phyloP scores from a whole-genome alignment of 495 filamentous ascomycete species.

The Neurospora terricola region DNA sequence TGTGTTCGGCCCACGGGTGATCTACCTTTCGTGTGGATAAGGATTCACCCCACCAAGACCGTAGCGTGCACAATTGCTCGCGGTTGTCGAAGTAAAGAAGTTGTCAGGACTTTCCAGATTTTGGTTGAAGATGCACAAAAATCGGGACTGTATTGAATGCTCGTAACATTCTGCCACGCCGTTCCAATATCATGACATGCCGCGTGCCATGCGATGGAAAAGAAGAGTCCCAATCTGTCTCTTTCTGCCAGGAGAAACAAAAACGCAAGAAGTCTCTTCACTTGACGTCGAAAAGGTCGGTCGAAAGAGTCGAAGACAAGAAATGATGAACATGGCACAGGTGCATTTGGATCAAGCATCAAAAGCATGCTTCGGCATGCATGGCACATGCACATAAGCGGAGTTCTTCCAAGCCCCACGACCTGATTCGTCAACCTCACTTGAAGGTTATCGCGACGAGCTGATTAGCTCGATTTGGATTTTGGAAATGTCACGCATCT shows the following conservation, averaged over 20 bases:
- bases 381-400: background rate
- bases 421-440: background rate
- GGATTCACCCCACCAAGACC: background rate
- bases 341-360: background rate
- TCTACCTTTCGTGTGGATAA: background rate
- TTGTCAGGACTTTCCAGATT: background rate
- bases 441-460: background rate
- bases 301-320: background rate
- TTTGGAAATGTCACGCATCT: background rate
- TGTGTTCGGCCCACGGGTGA: background rate
- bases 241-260: background rate
- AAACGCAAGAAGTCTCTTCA: background rate
- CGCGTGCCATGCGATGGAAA: background rate
- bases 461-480: background rate
- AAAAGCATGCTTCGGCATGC: background rate
- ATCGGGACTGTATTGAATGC: background rate
- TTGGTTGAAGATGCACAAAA: background rate
- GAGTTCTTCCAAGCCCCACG: background rate
- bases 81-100: background rate
- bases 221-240: background rate
- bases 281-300: background rate
- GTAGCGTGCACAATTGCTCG: background rate
- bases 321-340: background rate
- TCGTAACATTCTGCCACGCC: background rate
- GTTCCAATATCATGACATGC: background rate